Conservation (phyloP, 129 eudicot species). For the Gnaphalium uliginosum region DNA sequence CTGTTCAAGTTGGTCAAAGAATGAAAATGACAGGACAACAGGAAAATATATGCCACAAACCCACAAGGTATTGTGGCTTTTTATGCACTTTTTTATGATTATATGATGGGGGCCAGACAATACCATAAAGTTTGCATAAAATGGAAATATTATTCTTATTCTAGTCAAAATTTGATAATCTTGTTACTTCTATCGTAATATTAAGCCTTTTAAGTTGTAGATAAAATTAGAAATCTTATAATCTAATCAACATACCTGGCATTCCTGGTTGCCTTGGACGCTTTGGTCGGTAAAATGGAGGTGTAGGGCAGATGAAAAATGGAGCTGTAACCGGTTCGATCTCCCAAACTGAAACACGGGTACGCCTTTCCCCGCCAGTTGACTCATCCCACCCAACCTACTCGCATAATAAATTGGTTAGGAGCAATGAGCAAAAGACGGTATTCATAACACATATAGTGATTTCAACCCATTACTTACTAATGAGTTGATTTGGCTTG, state of each 20-base stretch:
- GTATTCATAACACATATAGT: not conserved
- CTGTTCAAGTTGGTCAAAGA: constrained; percentile 27
- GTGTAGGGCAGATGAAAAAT: constrained; percentile 91
- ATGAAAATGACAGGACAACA: constrained; percentile 28
- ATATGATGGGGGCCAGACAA: constrained; percentile 17
- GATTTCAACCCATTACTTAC: not conserved
- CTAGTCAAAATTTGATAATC: constrained; percentile 15
- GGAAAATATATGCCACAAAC: constrained; percentile 22
- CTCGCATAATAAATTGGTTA: not conserved
- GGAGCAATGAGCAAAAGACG: not conserved
- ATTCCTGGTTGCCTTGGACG: constrained; percentile 90
- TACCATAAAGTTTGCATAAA: constrained; percentile 10
- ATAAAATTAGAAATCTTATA: not conserved
- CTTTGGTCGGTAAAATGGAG: constrained; percentile 80
- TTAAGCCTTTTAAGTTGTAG: constrained; percentile 14
- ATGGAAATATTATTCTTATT: constrained; percentile 1
- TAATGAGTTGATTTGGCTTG: not conserved
- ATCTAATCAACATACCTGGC: constrained; percentile 53
- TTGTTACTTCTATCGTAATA: constrained; percentile 15
- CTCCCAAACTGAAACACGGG: constrained; percentile 94
- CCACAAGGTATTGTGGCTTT: constrained; percentile 24
- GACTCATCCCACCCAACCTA: constrained; percentile 99
- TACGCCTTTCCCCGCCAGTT: constrained; percentile 94
- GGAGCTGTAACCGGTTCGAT: constrained; percentile 97
- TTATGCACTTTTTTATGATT: constrained; percentile 18